Conservation (phyloP, 768 basidiomycete genomes). For the Lactarius deliciosus region DNA sequence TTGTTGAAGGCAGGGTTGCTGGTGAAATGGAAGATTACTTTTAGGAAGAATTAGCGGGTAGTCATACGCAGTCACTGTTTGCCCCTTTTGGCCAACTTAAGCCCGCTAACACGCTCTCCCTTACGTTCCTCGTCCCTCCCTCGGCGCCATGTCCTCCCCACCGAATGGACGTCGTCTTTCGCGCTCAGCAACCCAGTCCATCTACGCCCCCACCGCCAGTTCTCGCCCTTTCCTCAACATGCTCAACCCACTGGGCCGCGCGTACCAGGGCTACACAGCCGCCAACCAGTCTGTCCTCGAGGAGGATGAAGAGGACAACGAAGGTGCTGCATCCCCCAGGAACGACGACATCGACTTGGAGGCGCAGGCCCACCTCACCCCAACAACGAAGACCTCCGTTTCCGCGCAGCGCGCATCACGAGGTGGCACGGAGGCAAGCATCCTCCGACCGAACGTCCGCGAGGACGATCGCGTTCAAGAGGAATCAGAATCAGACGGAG, state of each 20-base stretch:
- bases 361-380: slow-evolving; percentile 45
- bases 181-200: slow-evolving; percentile 36
- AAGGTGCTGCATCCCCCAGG: slow-evolving; percentile 37
- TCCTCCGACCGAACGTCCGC: slow-evolving; percentile 70
- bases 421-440: slow-evolving; percentile 57
- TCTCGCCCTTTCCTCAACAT: slow-evolving; percentile 80
- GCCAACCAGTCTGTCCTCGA: slow-evolving; percentile 70
- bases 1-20: slow-evolving; percentile 11
- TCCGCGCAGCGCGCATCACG: slow-evolving; percentile 57
- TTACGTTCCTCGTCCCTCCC: background rate
- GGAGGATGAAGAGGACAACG: slow-evolving; percentile 64
- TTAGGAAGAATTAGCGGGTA: background rate
- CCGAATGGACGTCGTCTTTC: slow-evolving; percentile 31
- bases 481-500: slow-evolving; percentile 72
- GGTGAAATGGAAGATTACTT: slow-evolving; percentile 13
- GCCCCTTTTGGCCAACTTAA: background rate
- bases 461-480: slow-evolving; percentile 59
- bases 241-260: slow-evolving; percentile 75
- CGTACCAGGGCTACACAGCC: slow-evolving; percentile 73
- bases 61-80: background rate
- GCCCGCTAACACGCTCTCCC: background rate
- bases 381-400: slow-evolving; percentile 36
- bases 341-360: slow-evolving; percentile 58
- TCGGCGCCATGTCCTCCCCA: slow-evolving; percentile 30
- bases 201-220: slow-evolving; percentile 46